Evolutionary conservation across 768 basidiomycete species (phyloP).

Genomic region (Calocybe gangraenosa): DNA sequence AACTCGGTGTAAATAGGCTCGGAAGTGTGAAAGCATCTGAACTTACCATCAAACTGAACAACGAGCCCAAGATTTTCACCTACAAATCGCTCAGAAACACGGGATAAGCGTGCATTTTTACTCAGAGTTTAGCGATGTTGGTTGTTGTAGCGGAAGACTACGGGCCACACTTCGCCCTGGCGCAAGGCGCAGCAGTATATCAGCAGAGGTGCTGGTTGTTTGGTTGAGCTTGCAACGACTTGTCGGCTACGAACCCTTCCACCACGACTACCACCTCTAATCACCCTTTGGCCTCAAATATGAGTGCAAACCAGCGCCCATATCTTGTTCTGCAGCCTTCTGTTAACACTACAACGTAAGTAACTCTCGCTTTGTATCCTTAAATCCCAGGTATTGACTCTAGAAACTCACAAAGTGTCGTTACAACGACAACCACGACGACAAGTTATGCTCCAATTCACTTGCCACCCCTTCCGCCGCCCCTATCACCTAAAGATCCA

Average conservation of each 20-base stretch:
- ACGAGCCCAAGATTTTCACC: too few relatives aligned
- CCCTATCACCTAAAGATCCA: slow-evolving; percentile 67
- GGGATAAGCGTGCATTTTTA: too few relatives aligned
- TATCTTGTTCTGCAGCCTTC: slow-evolving; percentile 73
- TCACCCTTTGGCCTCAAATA: slow-evolving; percentile 32
- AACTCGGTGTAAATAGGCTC: too few relatives aligned
- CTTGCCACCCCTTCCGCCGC: slow-evolving; percentile 68
- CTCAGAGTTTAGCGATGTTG: too few relatives aligned
- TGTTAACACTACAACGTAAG: slow-evolving; percentile 81
- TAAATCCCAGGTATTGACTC: slow-evolving; percentile 18
- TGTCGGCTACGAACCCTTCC: slow-evolving; percentile 4
- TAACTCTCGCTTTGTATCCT: slow-evolving; percentile 12
- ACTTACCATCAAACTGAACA: too few relatives aligned
- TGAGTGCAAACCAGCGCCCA: slow-evolving; percentile 64
- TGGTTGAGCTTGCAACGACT: slow-evolving; percentile 11
- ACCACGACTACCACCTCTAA: slow-evolving; percentile 17
- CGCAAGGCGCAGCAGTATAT: neutral
- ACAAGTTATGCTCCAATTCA: slow-evolving; percentile 89
- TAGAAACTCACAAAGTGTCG: slow-evolving; percentile 50
- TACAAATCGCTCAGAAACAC: too few relatives aligned
- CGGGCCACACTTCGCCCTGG: neutral
- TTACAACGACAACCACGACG: slow-evolving; percentile 89
- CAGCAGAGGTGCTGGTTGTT: slow-evolving; percentile 8
- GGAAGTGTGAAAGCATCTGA: too few relatives aligned
- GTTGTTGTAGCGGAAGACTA: neutral